Evolutionary conservation across 2,329 filamentous ascomycete genomes (phyloP), one percentile per base, ranked within the genome.

Genomic region (Fusarium mexicanum): DNA sequence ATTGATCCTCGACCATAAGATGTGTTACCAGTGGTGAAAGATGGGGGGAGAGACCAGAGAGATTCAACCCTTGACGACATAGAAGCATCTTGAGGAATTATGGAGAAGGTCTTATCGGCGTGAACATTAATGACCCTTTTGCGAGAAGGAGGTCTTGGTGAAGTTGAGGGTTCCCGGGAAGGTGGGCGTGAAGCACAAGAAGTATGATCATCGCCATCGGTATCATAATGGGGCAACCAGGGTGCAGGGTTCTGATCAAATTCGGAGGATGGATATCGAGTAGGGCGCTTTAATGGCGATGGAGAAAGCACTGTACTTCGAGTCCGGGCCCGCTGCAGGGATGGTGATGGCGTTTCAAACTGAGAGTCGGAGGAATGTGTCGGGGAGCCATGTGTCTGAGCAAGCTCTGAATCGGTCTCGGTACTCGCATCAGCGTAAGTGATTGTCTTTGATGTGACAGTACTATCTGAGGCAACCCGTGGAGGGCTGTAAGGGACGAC

Each of bases 71-170:
- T 74, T 16, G 80, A 82, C 11, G 78, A 80, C 18, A 73, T 65
- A 17, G 78, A 77, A 41, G 68, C 65, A n/a, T 78, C 67, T 48
- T 86, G 76, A 78, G 80, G 80, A 71, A 85, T 71, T 64, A 90
- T 80, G 22, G 88, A 89, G 75, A 91, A 91, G 9, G 89, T 91
- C 80, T 89, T 89, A 79, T 91, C 87, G 11, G 87, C 79, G 74
- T 90, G 84, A 35, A 91, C 81, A 61, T 84, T 85, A 67, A 91
- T 85, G 37, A 86, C 78, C 69, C 85, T 79, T 43, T 81, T 80
- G 51, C 79, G 77, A 18, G 80, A 79, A 26, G 80, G 70, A 17
- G 80, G 76, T 29, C 78, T 66, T 37, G 80, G 78, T 22, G 75
- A 78, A 53, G 77, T 69, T 37, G 77, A 69, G 24, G 77, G 71